Evolutionary conservation across 2,329 filamentous ascomycete species (phyloP).

Genomic region (Corynespora cassiicola): DNA sequence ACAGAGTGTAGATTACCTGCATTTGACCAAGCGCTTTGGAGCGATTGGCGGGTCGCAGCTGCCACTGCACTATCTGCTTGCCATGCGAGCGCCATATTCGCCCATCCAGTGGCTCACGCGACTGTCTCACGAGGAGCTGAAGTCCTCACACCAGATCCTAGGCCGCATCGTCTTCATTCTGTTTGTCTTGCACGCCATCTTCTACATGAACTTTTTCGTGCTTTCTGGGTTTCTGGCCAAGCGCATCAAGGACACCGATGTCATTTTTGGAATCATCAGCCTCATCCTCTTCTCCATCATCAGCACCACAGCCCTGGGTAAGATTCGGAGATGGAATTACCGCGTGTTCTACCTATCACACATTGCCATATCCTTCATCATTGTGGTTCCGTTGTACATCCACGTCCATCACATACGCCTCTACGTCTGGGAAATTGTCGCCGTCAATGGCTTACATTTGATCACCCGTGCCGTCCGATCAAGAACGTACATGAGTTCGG

Average conservation of each 20-base stretch:
- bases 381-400: conserved; percentile 59
- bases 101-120: conserved; percentile 60
- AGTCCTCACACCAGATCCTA: conserved; percentile 63
- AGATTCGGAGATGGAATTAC: conserved; percentile 55
- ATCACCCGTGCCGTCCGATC: conserved; percentile 44
- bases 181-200: conserved; percentile 57
- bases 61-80: conserved; percentile 65
- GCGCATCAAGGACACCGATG: conserved; percentile 63
- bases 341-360: conserved; percentile 64
- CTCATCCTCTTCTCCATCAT: conserved; percentile 53
- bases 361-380: conserved; percentile 56
- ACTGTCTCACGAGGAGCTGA: conserved; percentile 62
- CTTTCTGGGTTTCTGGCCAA: conserved; percentile 57
- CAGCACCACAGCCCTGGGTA: conserved; percentile 57
- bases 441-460: conserved; percentile 54
- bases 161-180: conserved; percentile 61
- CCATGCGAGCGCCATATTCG: conserved; percentile 58
- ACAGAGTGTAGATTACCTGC: conserved; percentile 61
- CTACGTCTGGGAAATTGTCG: conserved; percentile 60
- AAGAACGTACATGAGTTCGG: conserved; percentile 42
- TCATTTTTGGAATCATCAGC: conserved; percentile 61
- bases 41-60: conserved; percentile 65
- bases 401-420: conserved; percentile 63
- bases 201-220: conserved; percentile 66
- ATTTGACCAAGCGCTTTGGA: conserved; percentile 68